Evolutionary conservation across 1,284 basidiomycete species (phyloP).

Genomic region (Ceraceosorus guamensis): DNA sequence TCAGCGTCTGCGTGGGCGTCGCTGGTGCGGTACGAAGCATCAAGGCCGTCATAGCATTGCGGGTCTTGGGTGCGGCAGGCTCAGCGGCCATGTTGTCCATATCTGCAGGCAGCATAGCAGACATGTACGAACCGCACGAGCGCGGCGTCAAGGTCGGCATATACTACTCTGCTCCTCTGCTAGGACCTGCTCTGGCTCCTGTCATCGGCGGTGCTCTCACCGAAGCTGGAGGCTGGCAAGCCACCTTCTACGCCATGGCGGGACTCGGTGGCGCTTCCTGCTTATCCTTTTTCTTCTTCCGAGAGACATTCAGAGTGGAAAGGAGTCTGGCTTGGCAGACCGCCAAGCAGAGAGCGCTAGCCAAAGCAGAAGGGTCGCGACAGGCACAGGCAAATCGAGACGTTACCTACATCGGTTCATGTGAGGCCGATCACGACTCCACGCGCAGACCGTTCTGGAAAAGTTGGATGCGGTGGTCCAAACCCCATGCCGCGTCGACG

Average conservation of each 20-base stretch:
- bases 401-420: neutral
- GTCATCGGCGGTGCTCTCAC: constrained; percentile 16
- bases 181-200: constrained; percentile 15
- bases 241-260: constrained; percentile 15
- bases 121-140: constrained; percentile 14
- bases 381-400: neutral
- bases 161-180: constrained; percentile 13
- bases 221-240: constrained; percentile 9
- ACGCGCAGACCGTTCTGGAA: neutral
- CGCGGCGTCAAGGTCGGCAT: constrained; percentile 14
- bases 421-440: neutral
- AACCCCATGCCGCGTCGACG: too few species aligned
- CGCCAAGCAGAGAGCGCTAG: constrained; percentile 1
- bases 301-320: constrained; percentile 11
- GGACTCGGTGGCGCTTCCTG: constrained; percentile 9
- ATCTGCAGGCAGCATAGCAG: constrained; percentile 14
- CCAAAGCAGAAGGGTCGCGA: neutral
- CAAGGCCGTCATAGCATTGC: constrained; percentile 10
- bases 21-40: constrained; percentile 4
- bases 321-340: constrained; percentile 12
- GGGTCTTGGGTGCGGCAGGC: constrained; percentile 10
- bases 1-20: constrained; percentile 8
- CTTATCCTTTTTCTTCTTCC: constrained; percentile 4
- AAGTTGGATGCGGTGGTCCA: neutral
- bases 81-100: constrained; percentile 10